Base-by-base conservation (phyloP, 176 grass and related monocot species). In the Puya raimondii region DNA sequence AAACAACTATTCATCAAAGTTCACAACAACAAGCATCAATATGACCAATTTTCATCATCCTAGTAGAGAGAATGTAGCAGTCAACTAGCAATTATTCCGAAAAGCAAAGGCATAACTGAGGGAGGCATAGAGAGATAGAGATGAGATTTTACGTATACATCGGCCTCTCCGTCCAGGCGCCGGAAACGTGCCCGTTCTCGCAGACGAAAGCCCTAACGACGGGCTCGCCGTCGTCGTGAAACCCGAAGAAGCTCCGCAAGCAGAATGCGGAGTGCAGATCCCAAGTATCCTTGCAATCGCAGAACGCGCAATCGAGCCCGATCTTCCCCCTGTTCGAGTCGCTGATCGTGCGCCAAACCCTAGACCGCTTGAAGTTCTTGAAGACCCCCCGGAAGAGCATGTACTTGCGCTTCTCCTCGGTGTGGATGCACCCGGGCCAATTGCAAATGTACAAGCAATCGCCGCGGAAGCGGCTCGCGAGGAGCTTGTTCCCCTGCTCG, bases 311-410 rank as follows among this genome's bases (percentile, higher is more conserved):
- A 11, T 83, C 74, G 65, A 97, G 73, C 67, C 75, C 80, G 52
- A 97, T 75, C 26, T 75, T 90, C 47, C 74, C 84, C 65, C 78
- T 83, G 10, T 84, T 91, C 16, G 80, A 84, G 70, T 92, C 94
- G 23, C 72, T 56, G 17, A 97, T 91, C 18, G 89, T 84, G 64
- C 82, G 75, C 29, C 94, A 88, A 50, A 97, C 89, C 77, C 76
- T 85, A 1, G 94, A 97, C 1, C 67, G 80, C 52, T 82, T 82
- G 80, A 97, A 97, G 76, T 97, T 63, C 57, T 78, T 80, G 70
- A 97, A 97, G 51, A 92, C 84, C 47, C 94, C 94, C 68, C 94
- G 83, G 74, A 97, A 97, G n/a, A 97, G 76, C 94, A 97, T 97
- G 77, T 97, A 97, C 63, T 85, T 92, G 33, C 94, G 94, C 11